A percentile compares a stretch with the other conserved stretches of the same genome.
Conservation (phyloP, 2,329 filamentous ascomycete genomes). For the Bipolaris oryzae region DNA sequence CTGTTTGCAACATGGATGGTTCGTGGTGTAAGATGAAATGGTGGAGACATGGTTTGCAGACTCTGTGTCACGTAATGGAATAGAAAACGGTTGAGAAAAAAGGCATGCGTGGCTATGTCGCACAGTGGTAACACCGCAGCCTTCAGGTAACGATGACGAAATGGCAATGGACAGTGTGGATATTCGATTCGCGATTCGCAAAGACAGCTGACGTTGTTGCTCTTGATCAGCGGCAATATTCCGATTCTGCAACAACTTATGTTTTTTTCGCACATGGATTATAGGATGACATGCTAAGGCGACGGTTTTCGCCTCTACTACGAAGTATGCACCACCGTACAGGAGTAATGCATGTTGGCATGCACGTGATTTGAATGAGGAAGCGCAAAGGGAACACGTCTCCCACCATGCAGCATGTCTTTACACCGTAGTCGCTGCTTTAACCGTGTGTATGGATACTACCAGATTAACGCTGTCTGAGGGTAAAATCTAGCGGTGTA, state of each 20-base stretch:
- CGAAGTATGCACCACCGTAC: neutral
- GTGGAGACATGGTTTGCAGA: too few species aligned
- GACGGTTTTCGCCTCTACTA: neutral
- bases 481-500: neutral
- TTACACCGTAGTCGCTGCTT: neutral
- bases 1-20: too few species aligned
- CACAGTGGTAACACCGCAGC: too few species aligned
- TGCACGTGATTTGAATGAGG: neutral
- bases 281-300: neutral
- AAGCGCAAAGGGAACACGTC: neutral
- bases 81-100: too few species aligned
- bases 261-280: neutral
- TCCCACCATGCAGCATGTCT: neutral
- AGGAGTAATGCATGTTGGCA: neutral
- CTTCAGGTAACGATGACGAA: neutral
- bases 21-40: too few species aligned
- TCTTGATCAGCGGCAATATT: constrained; percentile 1
- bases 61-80: too few species aligned
- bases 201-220: neutral
- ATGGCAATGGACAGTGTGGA: neutral
- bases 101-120: too few species aligned
- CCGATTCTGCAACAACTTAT: neutral
- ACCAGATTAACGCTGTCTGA: neutral
- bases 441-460: neutral
- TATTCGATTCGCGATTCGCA: neutral